Base-by-base conservation (phyloP, 1,139 yeast species). In the Candida sojae region DNA sequence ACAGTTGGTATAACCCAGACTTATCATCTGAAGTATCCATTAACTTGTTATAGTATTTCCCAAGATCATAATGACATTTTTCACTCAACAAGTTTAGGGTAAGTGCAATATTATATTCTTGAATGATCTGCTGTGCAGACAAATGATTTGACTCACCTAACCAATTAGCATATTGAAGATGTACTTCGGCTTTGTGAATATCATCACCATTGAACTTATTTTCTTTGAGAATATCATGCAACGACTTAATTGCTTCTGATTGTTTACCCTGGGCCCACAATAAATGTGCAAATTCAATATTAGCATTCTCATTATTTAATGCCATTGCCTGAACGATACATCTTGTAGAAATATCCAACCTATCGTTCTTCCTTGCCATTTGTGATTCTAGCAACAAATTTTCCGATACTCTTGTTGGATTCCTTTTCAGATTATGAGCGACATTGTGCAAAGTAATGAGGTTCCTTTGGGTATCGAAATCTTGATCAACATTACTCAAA, bases 221-320 rank as follows among this genome's bases (percentile, higher is more conserved):
- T 7, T 59, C 67, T 10, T 50, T 48, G 5, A 67, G 54, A 48
- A 82, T 66, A 54, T 79, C 75, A 53, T 79, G 64, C 43, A 92
- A 71, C 8, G 83, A 76, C 46, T 86, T 83, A 38, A 93, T 77
- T 0, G 99, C 99, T 57, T 91, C 86, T 17, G 93, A 82, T 53
- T 84, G 91, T 53, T 90, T 95, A 1, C 96, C 97, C 61, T 89
- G 91, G 1, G 84, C 86, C 98, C 99, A 93, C 44, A 91, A 66
- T 7, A 95, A 74, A 50, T 88, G 84, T 0, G 98, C 89, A 63
- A 88, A 88, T 62, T 91, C 97, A 37, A 87, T 73, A 51, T 83
- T 85, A 1, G 95, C 90, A 25, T 75, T 72, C 31, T 73, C 73
- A 35, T 76, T 71, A 37, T 69, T 61, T 12, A 77, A 61, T 4